A percentile compares a stretch with the other conserved stretches of the same genome.
Conservation (phyloP, 768 basidiomycete genomes). For the Inosperma sp. region DNA sequence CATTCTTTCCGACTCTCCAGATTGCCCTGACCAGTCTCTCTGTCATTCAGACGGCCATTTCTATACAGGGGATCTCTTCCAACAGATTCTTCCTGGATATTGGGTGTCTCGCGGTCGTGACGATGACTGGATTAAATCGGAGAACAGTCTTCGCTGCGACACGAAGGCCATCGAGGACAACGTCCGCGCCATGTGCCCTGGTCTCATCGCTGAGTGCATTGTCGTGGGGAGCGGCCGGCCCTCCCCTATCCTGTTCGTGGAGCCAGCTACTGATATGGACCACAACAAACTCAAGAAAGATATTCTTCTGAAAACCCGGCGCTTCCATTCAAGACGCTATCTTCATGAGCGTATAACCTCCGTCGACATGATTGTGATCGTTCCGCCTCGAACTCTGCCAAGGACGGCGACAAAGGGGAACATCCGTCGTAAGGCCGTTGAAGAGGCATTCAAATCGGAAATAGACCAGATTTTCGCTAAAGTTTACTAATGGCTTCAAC, state of each 20-base stretch:
- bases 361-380: constrained; percentile 61
- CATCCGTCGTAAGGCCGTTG: constrained; percentile 71
- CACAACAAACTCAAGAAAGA: constrained; percentile 60
- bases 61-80: constrained; percentile 81
- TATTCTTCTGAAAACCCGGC: constrained; percentile 66
- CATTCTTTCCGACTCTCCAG: constrained; percentile 59
- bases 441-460: constrained; percentile 53
- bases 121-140: constrained; percentile 85
- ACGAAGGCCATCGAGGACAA: constrained; percentile 82
- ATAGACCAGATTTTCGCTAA: constrained; percentile 54
- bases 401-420: constrained; percentile 81
- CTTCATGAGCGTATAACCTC: constrained; percentile 73
- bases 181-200: constrained; percentile 56
- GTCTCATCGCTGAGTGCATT: constrained; percentile 66
- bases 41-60: constrained; percentile 63
- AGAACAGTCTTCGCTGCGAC: constrained; percentile 73
- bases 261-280: constrained; percentile 52
- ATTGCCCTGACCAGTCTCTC: constrained; percentile 61
- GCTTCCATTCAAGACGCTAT: constrained; percentile 72
- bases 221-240: constrained; percentile 76
- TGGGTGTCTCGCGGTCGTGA: constrained; percentile 69
- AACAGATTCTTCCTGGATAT: constrained; percentile 50
- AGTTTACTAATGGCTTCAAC: neutral
- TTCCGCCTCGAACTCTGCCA: constrained; percentile 61
- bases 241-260: constrained; percentile 72